Conservation (phyloP, 129 eudicot species). For the Ambrosia trifida region DNA sequence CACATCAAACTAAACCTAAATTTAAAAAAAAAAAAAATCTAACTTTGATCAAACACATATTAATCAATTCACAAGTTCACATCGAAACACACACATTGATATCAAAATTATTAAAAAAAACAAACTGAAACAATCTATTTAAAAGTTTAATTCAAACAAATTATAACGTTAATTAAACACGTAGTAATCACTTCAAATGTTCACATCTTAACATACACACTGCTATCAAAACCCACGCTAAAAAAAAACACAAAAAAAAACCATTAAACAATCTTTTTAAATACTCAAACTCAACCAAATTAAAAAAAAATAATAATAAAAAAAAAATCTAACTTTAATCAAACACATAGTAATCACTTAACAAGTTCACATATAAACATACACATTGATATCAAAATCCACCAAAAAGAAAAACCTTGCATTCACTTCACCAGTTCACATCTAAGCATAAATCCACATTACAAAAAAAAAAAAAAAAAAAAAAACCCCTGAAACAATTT, state of each 20-base stretch:
- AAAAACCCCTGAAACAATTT: no score
- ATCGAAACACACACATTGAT: not conserved
- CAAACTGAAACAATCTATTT: no score
- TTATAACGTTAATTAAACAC: not conserved
- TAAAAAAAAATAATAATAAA: not conserved
- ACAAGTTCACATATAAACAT: no score
- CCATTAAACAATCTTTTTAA: not conserved
- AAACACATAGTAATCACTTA: not conserved
- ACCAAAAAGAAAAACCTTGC: no score
- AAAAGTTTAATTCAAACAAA: not conserved
- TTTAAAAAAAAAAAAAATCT: not conserved
- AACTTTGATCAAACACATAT: not conserved
- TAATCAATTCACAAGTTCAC: not conserved
- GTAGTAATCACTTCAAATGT: not conserved
- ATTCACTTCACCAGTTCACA: no score
- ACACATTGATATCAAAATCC: no score
- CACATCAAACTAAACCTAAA: no score
- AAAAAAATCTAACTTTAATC: not conserved
- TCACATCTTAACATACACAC: not conserved
- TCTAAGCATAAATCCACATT: no score
- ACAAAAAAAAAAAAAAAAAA: no score
- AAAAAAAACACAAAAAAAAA: not conserved
- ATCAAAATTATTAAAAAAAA: not conserved
- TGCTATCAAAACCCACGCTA: not conserved
- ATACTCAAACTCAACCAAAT: no score